Base-by-base conservation (phyloP, 495 filamentous ascomycete species). In the Tirmania nivea region DNA sequence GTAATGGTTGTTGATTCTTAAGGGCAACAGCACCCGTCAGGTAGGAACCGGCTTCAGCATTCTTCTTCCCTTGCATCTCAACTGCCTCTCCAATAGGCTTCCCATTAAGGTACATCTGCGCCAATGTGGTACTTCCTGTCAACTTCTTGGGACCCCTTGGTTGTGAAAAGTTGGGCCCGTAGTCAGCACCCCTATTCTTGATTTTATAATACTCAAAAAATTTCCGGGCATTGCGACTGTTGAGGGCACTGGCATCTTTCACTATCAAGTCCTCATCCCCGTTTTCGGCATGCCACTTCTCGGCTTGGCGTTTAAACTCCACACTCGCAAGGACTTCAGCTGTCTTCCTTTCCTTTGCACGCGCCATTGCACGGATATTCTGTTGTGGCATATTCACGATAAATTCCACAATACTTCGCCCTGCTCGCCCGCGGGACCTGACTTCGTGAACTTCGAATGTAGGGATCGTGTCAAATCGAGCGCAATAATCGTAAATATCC, bases 401-500 rank as follows among this genome's bases (percentile, higher is more conserved):
- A 14, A 67, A 66, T 57, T 68, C 57, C 8, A 67, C 48, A 10
- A 53, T 45, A 47, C 34, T 47, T 3, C 17, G 12, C n/a, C n/a
- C n/a, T n/a, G 25, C 25, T 31, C 25, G 3, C 14, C 53, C 63
- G 37, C 47, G 50, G 16, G 54, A 52, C 21, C 36, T 35, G 17
- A 59, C 34, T 11, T 55, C 52, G 1, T 54, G 50, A n/a, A 57
- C 45, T 16, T 55, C 57, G 36, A 72, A 62, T 6, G 20, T 57
- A 5, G 71, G 71, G 16, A 71, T 55, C 9, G 55, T 50, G 48
- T 69, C 67, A 54, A 70, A 71, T 36, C 69, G 60, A 5, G 72
- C 71, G 36, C 69, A 70, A 56, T 74, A 73, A 54, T 73, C 70
- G 61, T 70, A 74, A 34, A 74, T 65, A 52, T 74, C 72, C 55